Conservation (phyloP, 805 yeast species). For the Sugiyamaella chiloensis region DNA sequence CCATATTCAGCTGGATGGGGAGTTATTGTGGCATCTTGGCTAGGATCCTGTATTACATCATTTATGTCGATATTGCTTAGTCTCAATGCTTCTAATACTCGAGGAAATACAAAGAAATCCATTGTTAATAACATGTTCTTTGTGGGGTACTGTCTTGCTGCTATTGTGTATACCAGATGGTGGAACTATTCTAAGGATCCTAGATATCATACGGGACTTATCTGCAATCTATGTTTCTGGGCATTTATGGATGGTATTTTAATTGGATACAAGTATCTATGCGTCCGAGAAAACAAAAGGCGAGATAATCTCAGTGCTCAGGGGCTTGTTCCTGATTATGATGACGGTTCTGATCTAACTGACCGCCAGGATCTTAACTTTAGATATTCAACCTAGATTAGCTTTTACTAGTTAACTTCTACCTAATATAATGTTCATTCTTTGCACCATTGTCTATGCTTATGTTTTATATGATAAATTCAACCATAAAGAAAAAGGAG, state of each 20-base stretch:
- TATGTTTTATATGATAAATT: no score
- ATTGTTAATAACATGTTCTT: conserved; percentile 56
- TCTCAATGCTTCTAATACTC: conserved; percentile 43
- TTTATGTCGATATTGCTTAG: conserved; percentile 14
- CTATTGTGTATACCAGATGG: conserved; percentile 32
- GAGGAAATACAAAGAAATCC: conserved; percentile 71
- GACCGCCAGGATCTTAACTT: conserved; percentile 4
- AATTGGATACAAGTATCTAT: conserved; percentile 1
- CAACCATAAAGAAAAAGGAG: no score
- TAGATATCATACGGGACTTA: conserved; percentile 12
- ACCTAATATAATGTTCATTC: no score
- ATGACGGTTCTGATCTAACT: background rate
- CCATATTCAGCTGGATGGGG: conserved; percentile 21
- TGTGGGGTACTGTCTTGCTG: conserved; percentile 62
- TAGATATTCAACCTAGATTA: background rate
- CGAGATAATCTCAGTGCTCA: background rate
- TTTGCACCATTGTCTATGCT: no score
- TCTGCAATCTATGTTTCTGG: conserved; percentile 3
- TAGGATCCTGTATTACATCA: conserved; percentile 2
- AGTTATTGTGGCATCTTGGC: conserved; percentile 10
- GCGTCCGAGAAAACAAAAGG: conserved; percentile 1
- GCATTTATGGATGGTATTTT: background rate
- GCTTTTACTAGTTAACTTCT: background rate
- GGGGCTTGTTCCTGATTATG: conserved; percentile 1
- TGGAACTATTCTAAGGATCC: conserved; percentile 9